phyloP scores from a whole-genome alignment of 441 rosid genomes.

The Gossypium davidsonii region DNA sequence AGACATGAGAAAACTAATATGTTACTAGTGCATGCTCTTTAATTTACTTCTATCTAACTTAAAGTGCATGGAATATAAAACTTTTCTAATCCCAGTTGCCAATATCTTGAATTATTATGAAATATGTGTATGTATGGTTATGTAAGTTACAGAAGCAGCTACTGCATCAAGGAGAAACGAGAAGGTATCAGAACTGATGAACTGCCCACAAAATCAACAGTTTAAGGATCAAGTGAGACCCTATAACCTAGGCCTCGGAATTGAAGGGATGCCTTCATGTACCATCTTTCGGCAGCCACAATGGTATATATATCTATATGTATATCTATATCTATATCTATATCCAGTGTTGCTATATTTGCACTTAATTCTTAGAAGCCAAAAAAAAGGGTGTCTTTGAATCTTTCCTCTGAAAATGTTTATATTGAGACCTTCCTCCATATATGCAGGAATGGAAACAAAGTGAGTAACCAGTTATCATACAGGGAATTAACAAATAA shows the following conservation, averaged over 20 bases:
- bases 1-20: constrained; percentile 4
- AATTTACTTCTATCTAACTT: not conserved
- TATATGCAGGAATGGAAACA: constrained; percentile 24
- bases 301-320: not conserved
- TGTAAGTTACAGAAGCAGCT: constrained; percentile 29
- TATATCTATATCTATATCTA: not conserved
- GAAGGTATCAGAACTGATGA: not conserved
- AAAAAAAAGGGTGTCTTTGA: too few species aligned
- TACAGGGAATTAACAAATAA: constrained; percentile 17
- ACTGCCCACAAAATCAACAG: constrained; percentile 16
- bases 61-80: not conserved
- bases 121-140: not conserved
- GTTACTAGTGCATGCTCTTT: not conserved
- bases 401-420: not conserved
- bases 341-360: too few species aligned
- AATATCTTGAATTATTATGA: not conserved
- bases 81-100: not conserved
- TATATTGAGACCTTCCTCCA: not conserved
- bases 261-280: not conserved
- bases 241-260: constrained; percentile 10
- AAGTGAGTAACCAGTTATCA: constrained; percentile 15
- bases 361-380: too few species aligned
- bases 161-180: constrained; percentile 20
- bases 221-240: not conserved
- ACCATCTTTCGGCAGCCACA: not conserved